These are phyloP conservation scores for Trifolium pratense DNA, from an alignment of 306 rosid species.

Conservation along the genomic window DNA sequence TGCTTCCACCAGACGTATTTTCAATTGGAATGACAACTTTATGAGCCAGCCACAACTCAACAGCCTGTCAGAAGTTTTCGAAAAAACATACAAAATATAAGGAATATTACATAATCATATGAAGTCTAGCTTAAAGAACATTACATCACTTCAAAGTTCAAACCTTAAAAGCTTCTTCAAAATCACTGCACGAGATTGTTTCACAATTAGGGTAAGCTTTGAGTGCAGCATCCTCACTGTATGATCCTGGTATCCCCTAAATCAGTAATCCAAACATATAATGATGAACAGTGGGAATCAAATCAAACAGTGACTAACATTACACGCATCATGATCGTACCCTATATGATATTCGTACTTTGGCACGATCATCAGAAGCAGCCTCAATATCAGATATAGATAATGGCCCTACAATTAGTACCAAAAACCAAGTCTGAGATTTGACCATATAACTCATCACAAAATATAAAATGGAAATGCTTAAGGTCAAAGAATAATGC, in stretches of 20 bases:
- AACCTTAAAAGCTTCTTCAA: conserved; percentile 78
- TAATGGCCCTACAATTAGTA: conserved; percentile 59
- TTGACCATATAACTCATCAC: conserved; percentile 27
- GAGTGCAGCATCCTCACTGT: conserved; percentile 72
- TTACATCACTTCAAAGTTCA: conserved; percentile 20
- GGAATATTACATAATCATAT: not conserved
- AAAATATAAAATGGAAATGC: conserved; percentile 14
- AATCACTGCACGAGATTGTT: conserved; percentile 69
- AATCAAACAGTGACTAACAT: conserved; percentile 18
- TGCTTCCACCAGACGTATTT: conserved; percentile 73
- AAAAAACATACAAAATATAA: not conserved
- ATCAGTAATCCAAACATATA: conserved; percentile 45
- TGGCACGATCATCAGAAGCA: conserved; percentile 48
- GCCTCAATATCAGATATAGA: conserved; percentile 53
- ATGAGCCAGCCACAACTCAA: conserved; percentile 73
- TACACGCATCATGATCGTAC: conserved; percentile 50
- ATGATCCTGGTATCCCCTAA: conserved; percentile 75
- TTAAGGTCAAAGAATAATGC: not conserved
- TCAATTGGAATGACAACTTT: conserved; percentile 76
- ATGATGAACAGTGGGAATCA: conserved; percentile 33
- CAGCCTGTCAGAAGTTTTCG: conserved; percentile 53
- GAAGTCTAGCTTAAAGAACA: not conserved
- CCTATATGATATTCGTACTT: conserved; percentile 62
- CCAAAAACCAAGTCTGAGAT: conserved; percentile 11
- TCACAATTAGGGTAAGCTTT: conserved; percentile 73